Percentiles rank a stretch among this genome's conserved stretches.
phyloP scores from a whole-genome alignment of 768 basidiomycete genomes.

The Phanerochaete carnosa region DNA sequence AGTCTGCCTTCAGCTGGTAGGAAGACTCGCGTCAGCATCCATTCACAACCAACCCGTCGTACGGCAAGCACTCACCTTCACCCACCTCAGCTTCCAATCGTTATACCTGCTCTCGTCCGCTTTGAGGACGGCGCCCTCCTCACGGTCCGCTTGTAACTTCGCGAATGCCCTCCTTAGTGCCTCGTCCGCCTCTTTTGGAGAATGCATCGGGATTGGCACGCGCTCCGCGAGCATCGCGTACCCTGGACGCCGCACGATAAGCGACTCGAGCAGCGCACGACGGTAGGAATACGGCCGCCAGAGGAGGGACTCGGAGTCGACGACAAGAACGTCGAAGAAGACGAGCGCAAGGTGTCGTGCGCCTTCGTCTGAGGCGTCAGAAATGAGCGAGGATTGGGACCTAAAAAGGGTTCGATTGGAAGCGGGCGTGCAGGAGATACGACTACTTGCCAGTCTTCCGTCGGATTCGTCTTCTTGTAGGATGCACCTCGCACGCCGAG shows the following conservation, averaged over 20 bases:
- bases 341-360: slow-evolving; percentile 70
- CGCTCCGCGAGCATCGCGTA: slow-evolving; percentile 63
- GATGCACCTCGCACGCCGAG: slow-evolving; percentile 40
- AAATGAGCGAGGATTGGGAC: slow-evolving; percentile 40
- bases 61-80: slow-evolving; percentile 51
- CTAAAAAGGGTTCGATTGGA: background rate
- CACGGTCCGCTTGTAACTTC: slow-evolving; percentile 42
- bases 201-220: slow-evolving; percentile 40
- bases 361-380: slow-evolving; percentile 33
- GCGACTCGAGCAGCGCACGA: slow-evolving; percentile 55
- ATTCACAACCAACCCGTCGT: background rate
- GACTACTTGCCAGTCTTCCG: background rate
- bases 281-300: slow-evolving; percentile 54
- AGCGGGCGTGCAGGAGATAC: background rate
- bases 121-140: slow-evolving; percentile 81
- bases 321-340: slow-evolving; percentile 82
- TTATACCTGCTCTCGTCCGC: slow-evolving; percentile 67
- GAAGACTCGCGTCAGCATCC: background rate
- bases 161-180: slow-evolving; percentile 40
- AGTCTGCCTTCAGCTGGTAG: slow-evolving; percentile 74
- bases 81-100: slow-evolving; percentile 66
- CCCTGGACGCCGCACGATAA: slow-evolving; percentile 53
- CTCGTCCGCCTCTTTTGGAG: slow-evolving; percentile 27
- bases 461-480: background rate
- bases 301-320: slow-evolving; percentile 60